Percentiles rank a stretch among this genome's conserved stretches.
Evolutionary conservation across 257 asterid genomes (phyloP).

Genomic region (Plectranthus barbatus): DNA sequence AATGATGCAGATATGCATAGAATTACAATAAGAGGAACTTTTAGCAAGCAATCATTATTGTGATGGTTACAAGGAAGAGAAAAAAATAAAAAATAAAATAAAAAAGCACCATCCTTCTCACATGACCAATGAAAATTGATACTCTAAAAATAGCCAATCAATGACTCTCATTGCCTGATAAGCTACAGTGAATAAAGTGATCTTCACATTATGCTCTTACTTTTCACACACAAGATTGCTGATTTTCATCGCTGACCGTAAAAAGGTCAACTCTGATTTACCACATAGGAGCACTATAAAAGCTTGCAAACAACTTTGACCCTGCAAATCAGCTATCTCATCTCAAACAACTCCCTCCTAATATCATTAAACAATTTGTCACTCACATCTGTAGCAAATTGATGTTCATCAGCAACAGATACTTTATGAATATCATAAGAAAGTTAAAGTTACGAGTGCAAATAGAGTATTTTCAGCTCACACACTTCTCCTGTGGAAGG

Average conservation of each 20-base stretch:
- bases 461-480: not conserved
- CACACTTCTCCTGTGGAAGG: not conserved
- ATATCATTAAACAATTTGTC: not conserved
- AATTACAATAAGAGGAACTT: not conserved
- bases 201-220: not conserved
- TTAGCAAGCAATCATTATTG: not conserved
- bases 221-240: not conserved
- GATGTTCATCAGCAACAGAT: not conserved
- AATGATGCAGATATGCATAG: constrained; percentile 4
- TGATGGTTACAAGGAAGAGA: not conserved
- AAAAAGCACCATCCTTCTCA: not conserved
- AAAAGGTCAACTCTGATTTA: not conserved
- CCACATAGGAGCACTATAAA: not conserved
- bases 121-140: not conserved
- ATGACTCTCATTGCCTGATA: constrained; percentile 1
- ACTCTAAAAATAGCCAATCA: not conserved
- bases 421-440: not conserved
- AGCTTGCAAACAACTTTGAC: constrained; percentile 3
- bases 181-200: not conserved
- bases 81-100: too few species aligned
- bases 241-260: not conserved
- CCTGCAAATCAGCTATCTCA: not conserved
- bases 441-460: not conserved
- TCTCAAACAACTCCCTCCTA: not conserved
- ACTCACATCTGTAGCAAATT: not conserved